phyloP scores from a whole-genome alignment of 2,329 filamentous ascomycete genomes.

The Aspergillus piperis region DNA sequence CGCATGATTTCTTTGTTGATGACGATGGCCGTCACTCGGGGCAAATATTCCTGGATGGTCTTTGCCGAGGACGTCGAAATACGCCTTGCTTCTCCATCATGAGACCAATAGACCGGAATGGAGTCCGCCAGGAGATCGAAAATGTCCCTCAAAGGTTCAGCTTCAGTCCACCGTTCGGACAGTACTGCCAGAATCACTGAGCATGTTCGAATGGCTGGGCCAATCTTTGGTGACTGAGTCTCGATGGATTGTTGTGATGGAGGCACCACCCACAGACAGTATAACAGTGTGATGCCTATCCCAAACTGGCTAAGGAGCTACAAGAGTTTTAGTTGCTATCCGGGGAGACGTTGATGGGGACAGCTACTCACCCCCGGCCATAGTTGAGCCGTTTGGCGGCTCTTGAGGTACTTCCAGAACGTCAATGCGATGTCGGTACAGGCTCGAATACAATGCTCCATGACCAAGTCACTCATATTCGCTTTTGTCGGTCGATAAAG shows the following conservation, averaged over 20 bases:
- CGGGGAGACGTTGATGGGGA: background rate
- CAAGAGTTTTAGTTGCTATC: background rate
- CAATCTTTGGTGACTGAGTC: background rate
- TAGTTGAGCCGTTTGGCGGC: constrained; percentile 4
- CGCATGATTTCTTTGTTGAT: constrained; percentile 7
- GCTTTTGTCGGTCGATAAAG: background rate
- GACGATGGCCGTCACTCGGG: background rate
- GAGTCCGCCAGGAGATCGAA: constrained; percentile 1
- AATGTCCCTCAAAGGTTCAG: background rate
- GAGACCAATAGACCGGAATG: background rate
- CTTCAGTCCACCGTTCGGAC: background rate
- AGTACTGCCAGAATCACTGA: constrained; percentile 1
- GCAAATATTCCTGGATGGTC: background rate
- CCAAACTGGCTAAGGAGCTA: constrained; percentile 5
- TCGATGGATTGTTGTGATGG: background rate
- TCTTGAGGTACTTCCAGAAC: constrained; percentile 3
- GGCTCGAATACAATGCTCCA: background rate
- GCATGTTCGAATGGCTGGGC: background rate
- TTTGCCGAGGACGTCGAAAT: background rate
- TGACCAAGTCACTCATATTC: background rate
- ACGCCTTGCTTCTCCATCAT: background rate
- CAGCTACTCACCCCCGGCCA: background rate
- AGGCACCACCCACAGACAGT: background rate
- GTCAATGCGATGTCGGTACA: constrained; percentile 2
- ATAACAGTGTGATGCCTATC: background rate